Evolutionary conservation across 2,329 filamentous ascomycete genomes (phyloP), one percentile per base, ranked within the genome.

Genomic region (Ilyonectria robusta): DNA sequence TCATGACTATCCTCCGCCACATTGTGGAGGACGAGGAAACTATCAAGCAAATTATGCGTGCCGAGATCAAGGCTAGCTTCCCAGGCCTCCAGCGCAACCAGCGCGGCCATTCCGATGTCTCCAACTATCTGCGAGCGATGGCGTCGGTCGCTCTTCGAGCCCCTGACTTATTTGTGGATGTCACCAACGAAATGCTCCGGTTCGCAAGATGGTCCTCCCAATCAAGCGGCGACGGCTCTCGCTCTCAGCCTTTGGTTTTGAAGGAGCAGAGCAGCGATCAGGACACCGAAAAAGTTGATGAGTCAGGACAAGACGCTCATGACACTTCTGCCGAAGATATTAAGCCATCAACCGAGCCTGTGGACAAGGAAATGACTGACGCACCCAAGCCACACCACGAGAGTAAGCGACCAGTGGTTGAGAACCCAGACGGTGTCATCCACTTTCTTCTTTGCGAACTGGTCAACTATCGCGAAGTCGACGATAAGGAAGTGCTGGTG

Each of bases 401-500:
- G 67, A 81, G 89, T 46, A 98, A 97, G 81, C 86, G 93, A 9
- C 95, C 96, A 1, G 87, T 95, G 13, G 91, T 98, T 6, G 95
- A 98, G 79, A 94, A 96, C 69, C 94, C 95, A 0, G 96, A 98
- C 79, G 96, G 96, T 4, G 94, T 99, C 4, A 92, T 99, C 65
- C 94, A 98, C 76, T 99, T 97, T 80, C 86, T 99, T 23, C 89
- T 99, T 5, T 97, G 93, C 65, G 96, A 99, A 79, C 85, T 99
- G 51, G 86, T 98, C 62, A 95, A 94, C 57, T 98, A 97, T 81
- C 92, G 93, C 75, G 95, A 97, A 77, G 94, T 97, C 6, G 94
- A 97, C 42, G 95, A 98, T 76, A 95, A 93, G 75, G 92, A 95
- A 66, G 80, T 87, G 13, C 66, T 83, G 13, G 74, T 77, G 58